Evolutionary conservation across 23 red algal genomes (phyloP).

Genomic region (Gracilaria gracilis): DNA sequence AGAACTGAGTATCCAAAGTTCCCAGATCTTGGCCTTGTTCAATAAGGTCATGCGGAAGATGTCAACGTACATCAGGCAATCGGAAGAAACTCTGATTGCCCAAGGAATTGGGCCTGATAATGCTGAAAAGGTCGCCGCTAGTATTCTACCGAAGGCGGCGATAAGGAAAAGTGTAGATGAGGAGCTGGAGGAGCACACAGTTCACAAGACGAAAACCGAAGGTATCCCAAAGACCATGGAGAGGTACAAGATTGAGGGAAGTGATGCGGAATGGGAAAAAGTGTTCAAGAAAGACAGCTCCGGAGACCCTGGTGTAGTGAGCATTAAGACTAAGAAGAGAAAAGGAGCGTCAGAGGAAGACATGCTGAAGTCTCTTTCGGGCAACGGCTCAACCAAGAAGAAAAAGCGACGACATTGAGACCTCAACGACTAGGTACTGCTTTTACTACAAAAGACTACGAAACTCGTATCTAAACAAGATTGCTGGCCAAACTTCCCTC

Average conservation of each 20-base stretch:
- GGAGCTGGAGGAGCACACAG: conserved; percentile 27
- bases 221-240: background rate
- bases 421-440: background rate
- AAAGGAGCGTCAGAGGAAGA: conserved; percentile 8
- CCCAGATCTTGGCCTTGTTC: conserved; percentile 91
- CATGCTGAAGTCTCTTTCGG: background rate
- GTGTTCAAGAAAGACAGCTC: background rate
- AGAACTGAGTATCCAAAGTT: conserved; percentile 70
- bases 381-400: conserved; percentile 5
- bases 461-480: background rate
- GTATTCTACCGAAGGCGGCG: conserved; percentile 4
- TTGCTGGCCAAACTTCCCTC: background rate
- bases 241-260: conserved; percentile 59
- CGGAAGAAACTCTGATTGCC: conserved; percentile 62
- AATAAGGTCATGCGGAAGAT: conserved; percentile 95
- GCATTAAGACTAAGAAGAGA: conserved; percentile 53
- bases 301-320: conserved; percentile 24
- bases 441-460: background rate
- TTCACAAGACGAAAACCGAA: background rate
- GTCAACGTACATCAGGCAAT: conserved; percentile 45
- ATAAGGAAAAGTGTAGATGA: conserved; percentile 19
- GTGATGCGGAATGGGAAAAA: conserved; percentile 44
- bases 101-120: conserved; percentile 38
- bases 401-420: conserved; percentile 25
- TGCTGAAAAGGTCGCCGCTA: background rate